Conservation (phyloP, 1,139 yeast genomes). For the Zygosaccharomyces sapae region DNA sequence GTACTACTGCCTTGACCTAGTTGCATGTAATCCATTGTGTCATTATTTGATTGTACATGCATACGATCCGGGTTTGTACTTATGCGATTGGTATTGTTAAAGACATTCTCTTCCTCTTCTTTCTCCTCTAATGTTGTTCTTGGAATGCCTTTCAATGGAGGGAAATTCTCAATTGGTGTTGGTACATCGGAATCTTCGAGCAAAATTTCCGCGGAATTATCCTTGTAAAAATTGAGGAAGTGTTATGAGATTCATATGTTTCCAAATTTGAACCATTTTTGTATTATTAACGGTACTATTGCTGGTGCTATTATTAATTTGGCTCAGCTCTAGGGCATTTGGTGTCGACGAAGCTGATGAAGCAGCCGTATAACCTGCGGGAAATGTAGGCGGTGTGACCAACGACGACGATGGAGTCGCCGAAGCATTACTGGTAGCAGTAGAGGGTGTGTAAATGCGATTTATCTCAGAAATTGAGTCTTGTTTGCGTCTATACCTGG, state of each 20-base stretch:
- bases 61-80: constrained; percentile 1
- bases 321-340: constrained; percentile 16
- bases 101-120: constrained; percentile 15
- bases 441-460: constrained; percentile 16
- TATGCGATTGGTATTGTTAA: not conserved
- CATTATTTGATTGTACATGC: constrained; percentile 5
- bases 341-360: constrained; percentile 32
- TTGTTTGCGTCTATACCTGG: constrained; percentile 14
- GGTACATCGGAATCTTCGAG: constrained; percentile 17
- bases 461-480: constrained; percentile 28
- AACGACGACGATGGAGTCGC: constrained; percentile 20
- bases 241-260: constrained; percentile 7
- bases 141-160: constrained; percentile 20
- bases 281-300: constrained; percentile 10
- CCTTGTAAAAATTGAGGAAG: constrained; percentile 11
- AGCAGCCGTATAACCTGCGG: constrained; percentile 20
- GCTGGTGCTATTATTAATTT: constrained; percentile 9
- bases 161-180: constrained; percentile 16
- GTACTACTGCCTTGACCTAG: constrained; percentile 22
- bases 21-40: constrained; percentile 9
- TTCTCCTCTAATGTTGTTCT: constrained; percentile 17
- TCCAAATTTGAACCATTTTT: constrained; percentile 2
- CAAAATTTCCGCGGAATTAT: constrained; percentile 13
- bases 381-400: constrained; percentile 25
- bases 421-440: constrained; percentile 11